These are phyloP conservation scores for Thalassia testudinum DNA, from an alignment of 116 monocot genomes.

Conservation along the genomic window DNA sequence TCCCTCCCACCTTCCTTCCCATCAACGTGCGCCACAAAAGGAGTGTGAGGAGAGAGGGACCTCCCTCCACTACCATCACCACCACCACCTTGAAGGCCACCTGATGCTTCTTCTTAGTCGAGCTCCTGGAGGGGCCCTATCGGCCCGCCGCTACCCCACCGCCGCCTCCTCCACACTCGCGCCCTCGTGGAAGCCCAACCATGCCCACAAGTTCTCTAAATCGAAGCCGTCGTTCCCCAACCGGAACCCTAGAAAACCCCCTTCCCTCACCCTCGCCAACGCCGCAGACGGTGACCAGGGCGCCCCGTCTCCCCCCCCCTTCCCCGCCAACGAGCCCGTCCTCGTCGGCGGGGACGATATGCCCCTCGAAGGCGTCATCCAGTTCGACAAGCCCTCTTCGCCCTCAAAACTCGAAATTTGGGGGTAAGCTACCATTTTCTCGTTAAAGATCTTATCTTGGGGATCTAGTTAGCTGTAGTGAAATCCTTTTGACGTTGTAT, in stretches of 20 bases:
- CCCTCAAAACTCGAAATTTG: constrained; percentile 13
- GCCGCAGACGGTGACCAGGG: neutral
- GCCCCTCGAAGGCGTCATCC: constrained; percentile 61
- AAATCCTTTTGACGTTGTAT: no score
- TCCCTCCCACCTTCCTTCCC: no score
- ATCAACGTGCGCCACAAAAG: no score
- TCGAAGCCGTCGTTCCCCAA: constrained; percentile 2
- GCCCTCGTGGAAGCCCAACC: constrained; percentile 9
- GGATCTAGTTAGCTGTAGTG: no score
- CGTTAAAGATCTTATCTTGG: no score
- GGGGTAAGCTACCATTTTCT: constrained; percentile 41
- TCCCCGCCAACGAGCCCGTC: constrained; percentile 7
- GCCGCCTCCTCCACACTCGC: constrained; percentile 2
- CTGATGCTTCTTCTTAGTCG: constrained; percentile 8
- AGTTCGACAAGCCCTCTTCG: constrained; percentile 25
- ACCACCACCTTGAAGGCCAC: neutral
- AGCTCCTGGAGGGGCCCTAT: constrained; percentile 4
- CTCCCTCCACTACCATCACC: neutral
- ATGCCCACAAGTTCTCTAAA: constrained; percentile 13
- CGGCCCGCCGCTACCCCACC: neutral
- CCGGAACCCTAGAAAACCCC: neutral
- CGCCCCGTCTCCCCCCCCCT: neutral
- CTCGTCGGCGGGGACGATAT: constrained; percentile 33
- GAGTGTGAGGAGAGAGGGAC: no score
- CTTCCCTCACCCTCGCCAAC: constrained; percentile 1